Percentiles rank a stretch among this genome's conserved stretches.
Conservation (phyloP, 2,329 filamentous ascomycete genomes). For the Stachybotrys chartarum region DNA sequence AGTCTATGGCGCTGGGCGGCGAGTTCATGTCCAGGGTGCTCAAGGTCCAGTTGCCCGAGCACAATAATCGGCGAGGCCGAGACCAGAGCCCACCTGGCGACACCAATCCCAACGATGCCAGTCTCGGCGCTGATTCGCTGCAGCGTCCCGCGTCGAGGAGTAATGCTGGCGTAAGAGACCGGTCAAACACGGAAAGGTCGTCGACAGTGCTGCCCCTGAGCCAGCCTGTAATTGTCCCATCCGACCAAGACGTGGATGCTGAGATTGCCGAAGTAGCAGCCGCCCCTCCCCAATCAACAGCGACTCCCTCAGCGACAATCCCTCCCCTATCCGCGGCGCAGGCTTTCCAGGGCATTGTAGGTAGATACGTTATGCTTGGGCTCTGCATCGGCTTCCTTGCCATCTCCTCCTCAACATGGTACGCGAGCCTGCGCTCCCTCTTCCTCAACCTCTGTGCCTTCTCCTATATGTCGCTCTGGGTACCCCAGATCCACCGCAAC, state of each 20-base stretch:
- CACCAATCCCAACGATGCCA: constrained; percentile 11
- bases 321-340: constrained; percentile 18
- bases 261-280: constrained; percentile 43
- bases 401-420: constrained; percentile 55
- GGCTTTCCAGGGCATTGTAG: constrained; percentile 49
- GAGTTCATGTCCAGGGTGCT: constrained; percentile 54
- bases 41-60: constrained; percentile 48
- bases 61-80: constrained; percentile 40
- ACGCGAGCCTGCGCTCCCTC: constrained; percentile 42
- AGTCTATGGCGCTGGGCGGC: constrained; percentile 50
- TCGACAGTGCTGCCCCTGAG: constrained; percentile 21
- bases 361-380: constrained; percentile 49
- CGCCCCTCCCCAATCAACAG: constrained; percentile 22
- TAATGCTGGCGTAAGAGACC: background rate
- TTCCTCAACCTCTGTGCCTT: constrained; percentile 62
- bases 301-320: constrained; percentile 8
- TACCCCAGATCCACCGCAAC: constrained; percentile 88
- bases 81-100: constrained; percentile 12
- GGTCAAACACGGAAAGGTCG: background rate
- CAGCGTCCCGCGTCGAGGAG: background rate
- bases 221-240: constrained; percentile 51
- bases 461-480: constrained; percentile 82
- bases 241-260: constrained; percentile 56
- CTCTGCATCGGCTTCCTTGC: constrained; percentile 50
- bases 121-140: constrained; percentile 18